Evolutionary conservation across 805 yeast species (phyloP).

Genomic region (Starmera dryadoides): DNA sequence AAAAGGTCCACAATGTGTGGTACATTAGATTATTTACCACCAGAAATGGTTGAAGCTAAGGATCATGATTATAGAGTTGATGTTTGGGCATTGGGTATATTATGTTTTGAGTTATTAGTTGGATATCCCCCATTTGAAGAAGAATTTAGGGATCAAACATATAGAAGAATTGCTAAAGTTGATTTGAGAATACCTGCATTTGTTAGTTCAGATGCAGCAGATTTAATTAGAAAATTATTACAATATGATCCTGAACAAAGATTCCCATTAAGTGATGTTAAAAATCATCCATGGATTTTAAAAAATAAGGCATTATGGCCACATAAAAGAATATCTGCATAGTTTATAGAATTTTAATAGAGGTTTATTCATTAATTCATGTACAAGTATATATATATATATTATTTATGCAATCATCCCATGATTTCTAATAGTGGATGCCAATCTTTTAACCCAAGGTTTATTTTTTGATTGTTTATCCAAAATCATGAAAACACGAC

Average conservation of each 20-base stretch:
- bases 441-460: constrained; percentile 78
- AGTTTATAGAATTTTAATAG: not conserved
- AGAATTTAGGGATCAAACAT: constrained; percentile 66
- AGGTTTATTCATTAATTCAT: not conserved
- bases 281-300: constrained; percentile 77
- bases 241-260: constrained; percentile 66
- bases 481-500: constrained; percentile 78
- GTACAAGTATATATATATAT: not conserved
- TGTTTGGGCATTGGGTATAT: constrained; percentile 87
- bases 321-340: constrained; percentile 9
- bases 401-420: constrained; percentile 1
- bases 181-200: constrained; percentile 68
- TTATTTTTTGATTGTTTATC: constrained; percentile 55
- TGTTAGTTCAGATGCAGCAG: constrained; percentile 69
- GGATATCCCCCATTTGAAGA: constrained; percentile 95
- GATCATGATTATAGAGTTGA: constrained; percentile 78
- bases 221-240: constrained; percentile 57
- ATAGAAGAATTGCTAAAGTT: constrained; percentile 69
- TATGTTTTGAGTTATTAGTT: constrained; percentile 77
- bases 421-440: constrained; percentile 45
- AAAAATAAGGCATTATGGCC: constrained; percentile 61
- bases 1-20: constrained; percentile 86
- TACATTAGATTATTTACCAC: constrained; percentile 89
- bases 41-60: constrained; percentile 85
- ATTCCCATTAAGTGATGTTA: constrained; percentile 51